Percentiles rank a stretch among this genome's conserved stretches.
phyloP scores from a whole-genome alignment of 192 early-diverging fungal genomes.

The Entomortierella parvispora region DNA sequence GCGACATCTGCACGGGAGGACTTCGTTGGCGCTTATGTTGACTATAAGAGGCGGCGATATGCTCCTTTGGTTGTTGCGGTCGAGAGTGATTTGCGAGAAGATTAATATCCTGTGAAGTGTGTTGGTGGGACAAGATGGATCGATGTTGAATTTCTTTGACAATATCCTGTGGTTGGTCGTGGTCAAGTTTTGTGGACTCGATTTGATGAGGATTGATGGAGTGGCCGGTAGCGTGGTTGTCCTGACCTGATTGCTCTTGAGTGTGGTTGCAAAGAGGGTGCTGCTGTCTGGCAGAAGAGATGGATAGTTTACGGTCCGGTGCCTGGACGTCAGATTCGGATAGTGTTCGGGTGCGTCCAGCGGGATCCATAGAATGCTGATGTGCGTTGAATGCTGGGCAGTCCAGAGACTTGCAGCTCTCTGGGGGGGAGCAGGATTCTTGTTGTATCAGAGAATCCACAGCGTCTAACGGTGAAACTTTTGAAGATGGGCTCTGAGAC shows the following conservation, averaged over 20 bases:
- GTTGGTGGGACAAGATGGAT: slow-evolving; percentile 7
- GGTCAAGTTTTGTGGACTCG: too few relatives aligned
- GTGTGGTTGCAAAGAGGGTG: too few relatives aligned
- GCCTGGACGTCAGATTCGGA: slow-evolving; percentile 35
- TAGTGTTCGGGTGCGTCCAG: slow-evolving; percentile 35
- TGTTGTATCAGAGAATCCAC: not conserved
- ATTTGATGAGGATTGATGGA: too few relatives aligned
- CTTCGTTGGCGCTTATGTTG: slow-evolving; percentile 48
- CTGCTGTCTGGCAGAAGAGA: not conserved
- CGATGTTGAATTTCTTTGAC: not conserved
- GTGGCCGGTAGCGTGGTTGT: not conserved
- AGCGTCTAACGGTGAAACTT: not conserved
- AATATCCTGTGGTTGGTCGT: too few relatives aligned
- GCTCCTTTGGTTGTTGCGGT: slow-evolving; percentile 10
- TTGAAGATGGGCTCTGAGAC: not conserved
- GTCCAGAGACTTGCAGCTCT: not conserved
- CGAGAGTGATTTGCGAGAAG: slow-evolving; percentile 4
- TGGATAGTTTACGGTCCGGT: slow-evolving; percentile 2
- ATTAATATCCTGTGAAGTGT: not conserved
- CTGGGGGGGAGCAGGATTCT: not conserved
- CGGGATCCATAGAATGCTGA: slow-evolving; percentile 29
- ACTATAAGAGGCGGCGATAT: not conserved
- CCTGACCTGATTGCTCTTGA: not conserved
- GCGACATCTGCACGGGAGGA: slow-evolving; percentile 11
- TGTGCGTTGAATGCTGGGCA: not conserved